Evolutionary conservation across 2,329 filamentous ascomycete species (phyloP).

Genomic region (Metarhizium robertsii): DNA sequence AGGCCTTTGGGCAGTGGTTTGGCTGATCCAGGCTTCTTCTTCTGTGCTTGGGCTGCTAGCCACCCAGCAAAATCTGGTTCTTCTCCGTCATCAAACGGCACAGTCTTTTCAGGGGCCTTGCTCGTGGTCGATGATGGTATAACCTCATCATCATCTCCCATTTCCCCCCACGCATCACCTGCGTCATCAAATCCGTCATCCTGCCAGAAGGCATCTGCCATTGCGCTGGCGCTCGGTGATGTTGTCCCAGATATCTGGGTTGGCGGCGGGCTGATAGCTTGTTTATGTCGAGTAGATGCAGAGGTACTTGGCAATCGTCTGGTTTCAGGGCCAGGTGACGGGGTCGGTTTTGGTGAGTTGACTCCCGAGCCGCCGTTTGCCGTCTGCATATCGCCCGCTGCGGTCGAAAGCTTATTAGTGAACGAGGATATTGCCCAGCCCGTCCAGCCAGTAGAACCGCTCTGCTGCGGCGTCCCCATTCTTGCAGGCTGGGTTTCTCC

Average conservation of each 20-base stretch:
- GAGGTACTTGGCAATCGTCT: slow-evolving; percentile 36
- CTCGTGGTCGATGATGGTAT: slow-evolving; percentile 22
- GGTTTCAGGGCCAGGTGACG: slow-evolving; percentile 29
- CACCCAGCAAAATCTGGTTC: slow-evolving; percentile 93
- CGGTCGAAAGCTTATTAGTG: slow-evolving; percentile 82
- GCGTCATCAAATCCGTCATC: slow-evolving; percentile 52
- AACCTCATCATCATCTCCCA: slow-evolving; percentile 43
- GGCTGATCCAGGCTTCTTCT: slow-evolving; percentile 57
- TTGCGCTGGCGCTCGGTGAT: slow-evolving; percentile 32
- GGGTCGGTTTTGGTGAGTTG: slow-evolving; percentile 29
- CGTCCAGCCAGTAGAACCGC: slow-evolving; percentile 56
- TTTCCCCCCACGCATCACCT: slow-evolving; percentile 68
- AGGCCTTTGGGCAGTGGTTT: slow-evolving; percentile 80
- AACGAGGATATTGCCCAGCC: slow-evolving; percentile 99
- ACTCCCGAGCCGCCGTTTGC: slow-evolving; percentile 35
- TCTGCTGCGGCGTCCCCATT: slow-evolving; percentile 69
- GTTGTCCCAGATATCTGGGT: slow-evolving; percentile 37
- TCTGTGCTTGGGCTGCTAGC: slow-evolving; percentile 75
- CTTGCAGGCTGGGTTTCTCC: slow-evolving; percentile 50
- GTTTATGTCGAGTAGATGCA: slow-evolving; percentile 49
- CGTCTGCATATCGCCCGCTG: slow-evolving; percentile 75
- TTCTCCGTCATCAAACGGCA: slow-evolving; percentile 67
- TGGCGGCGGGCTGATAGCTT: slow-evolving; percentile 46
- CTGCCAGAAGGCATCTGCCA: slow-evolving; percentile 42
- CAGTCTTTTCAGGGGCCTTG: slow-evolving; percentile 25